A percentile compares a stretch with the other conserved stretches of the same genome.
Conservation (phyloP, 2,329 filamentous ascomycete genomes). For the Hypoxylon sp. region DNA sequence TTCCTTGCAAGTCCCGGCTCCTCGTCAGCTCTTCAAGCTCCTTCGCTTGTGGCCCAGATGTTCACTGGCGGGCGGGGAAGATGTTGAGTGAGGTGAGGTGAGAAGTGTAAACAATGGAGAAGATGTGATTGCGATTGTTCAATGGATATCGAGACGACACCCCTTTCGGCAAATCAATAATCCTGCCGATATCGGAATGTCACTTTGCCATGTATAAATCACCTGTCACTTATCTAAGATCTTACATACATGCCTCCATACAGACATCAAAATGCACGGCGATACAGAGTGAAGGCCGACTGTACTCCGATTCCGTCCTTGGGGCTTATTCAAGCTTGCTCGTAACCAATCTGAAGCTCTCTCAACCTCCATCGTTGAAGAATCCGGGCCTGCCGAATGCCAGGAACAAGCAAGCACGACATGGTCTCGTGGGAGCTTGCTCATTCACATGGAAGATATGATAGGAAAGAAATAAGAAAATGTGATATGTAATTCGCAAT, state of each 20-base stretch:
- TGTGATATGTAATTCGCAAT: no score
- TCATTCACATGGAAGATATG: background rate
- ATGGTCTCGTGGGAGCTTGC: constrained; percentile 18
- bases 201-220: background rate
- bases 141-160: constrained; percentile 5
- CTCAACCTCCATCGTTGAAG: background rate
- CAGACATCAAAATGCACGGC: background rate
- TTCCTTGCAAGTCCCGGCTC: constrained; percentile 4
- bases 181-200: background rate
- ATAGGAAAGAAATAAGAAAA: background rate
- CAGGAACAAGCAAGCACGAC: constrained; percentile 2
- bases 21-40: background rate
- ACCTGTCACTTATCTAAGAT: constrained; percentile 2
- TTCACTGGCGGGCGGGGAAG: no score
- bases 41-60: background rate
- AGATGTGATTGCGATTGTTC: background rate
- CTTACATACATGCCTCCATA: constrained; percentile 1
- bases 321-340: background rate
- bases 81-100: constrained; percentile 4
- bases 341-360: background rate
- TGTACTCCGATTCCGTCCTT: background rate
- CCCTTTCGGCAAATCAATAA: constrained; percentile 6
- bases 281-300: background rate
- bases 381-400: background rate
- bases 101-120: constrained; percentile 30